Conservation (phyloP, 331 rosid genomes). For the Saraca asoca region DNA sequence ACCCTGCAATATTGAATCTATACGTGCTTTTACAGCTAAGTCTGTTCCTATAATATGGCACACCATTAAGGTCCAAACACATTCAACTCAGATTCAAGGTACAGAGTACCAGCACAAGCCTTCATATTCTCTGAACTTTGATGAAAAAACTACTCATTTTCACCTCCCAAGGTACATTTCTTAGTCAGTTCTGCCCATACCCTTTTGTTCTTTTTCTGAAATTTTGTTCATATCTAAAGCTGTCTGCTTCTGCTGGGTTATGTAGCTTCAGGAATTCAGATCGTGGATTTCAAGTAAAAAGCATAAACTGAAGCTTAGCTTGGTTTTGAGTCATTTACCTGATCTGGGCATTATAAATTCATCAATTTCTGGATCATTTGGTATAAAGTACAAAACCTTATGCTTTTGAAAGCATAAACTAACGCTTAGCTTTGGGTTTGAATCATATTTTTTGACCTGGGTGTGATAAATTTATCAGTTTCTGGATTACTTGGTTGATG, state of each 20-base stretch:
- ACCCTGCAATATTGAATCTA: conserved; percentile 58
- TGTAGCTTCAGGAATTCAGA: conserved; percentile 43
- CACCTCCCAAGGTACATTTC: conserved; percentile 61
- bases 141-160: conserved; percentile 50
- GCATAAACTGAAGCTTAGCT: conserved; percentile 38
- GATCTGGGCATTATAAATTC: conserved; percentile 36
- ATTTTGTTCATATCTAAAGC: conserved; percentile 55
- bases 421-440: no score
- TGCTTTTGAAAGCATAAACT: no score
- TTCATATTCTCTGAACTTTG: conserved; percentile 76
- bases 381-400: no score
- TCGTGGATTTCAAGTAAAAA: conserved; percentile 41
- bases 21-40: conserved; percentile 82
- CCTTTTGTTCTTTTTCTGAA: conserved; percentile 55
- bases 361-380: conserved; percentile 17
- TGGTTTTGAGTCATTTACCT: conserved; percentile 29
- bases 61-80: conserved; percentile 44
- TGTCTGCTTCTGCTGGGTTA: conserved; percentile 51
- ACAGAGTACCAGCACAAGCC: conserved; percentile 61
- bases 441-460: no score
- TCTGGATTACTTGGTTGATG: no score
- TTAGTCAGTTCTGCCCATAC: conserved; percentile 74
- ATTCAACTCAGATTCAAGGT: conserved; percentile 70
- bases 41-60: conserved; percentile 62
- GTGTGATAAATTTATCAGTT: no score